Percentiles rank a stretch among this genome's conserved stretches.
Conservation (phyloP, 2,329 filamentous ascomycete genomes). For the Aspergillus latus region DNA sequence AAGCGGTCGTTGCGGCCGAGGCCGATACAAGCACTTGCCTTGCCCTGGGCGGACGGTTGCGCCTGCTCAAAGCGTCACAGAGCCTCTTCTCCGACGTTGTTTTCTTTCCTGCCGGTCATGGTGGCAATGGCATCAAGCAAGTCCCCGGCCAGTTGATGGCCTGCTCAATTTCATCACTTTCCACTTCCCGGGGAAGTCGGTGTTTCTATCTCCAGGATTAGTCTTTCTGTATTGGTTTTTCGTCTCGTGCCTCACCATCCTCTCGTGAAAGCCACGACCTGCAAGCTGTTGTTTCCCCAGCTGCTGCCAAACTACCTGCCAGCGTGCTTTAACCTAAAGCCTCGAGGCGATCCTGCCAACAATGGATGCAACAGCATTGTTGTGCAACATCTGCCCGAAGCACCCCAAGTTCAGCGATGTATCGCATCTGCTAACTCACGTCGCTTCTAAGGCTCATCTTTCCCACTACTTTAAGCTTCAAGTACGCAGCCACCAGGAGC, state of each 20-base stretch:
- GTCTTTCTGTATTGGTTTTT: slow-evolving; percentile 26
- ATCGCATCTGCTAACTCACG: slow-evolving; percentile 88
- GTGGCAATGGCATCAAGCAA: slow-evolving; percentile 11
- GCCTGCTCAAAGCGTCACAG: slow-evolving; percentile 16
- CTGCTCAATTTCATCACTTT: slow-evolving; percentile 22
- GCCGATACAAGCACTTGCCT: neutral
- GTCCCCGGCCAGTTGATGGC: slow-evolving; percentile 12
- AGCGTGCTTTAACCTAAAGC: neutral
- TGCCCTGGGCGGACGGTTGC: slow-evolving; percentile 2
- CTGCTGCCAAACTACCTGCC: slow-evolving; percentile 8
- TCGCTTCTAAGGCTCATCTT: slow-evolving; percentile 89
- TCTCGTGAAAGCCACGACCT: slow-evolving; percentile 22
- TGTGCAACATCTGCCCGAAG: slow-evolving; percentile 81
- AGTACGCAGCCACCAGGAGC: slow-evolving; percentile 67
- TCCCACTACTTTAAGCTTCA: slow-evolving; percentile 79
- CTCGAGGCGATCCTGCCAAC: slow-evolving; percentile 22
- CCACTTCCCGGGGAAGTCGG: slow-evolving; percentile 13
- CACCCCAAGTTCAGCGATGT: slow-evolving; percentile 81
- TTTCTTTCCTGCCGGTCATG: slow-evolving; percentile 3
- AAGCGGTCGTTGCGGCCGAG: too few species aligned
- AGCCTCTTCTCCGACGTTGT: neutral
- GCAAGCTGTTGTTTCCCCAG: slow-evolving; percentile 26
- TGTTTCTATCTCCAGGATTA: slow-evolving; percentile 16
- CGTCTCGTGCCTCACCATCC: slow-evolving; percentile 25
- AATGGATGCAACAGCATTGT: slow-evolving; percentile 62